Evolutionary conservation across 306 rosid genomes (phyloP).

Genomic region (Quercus gilva): DNA sequence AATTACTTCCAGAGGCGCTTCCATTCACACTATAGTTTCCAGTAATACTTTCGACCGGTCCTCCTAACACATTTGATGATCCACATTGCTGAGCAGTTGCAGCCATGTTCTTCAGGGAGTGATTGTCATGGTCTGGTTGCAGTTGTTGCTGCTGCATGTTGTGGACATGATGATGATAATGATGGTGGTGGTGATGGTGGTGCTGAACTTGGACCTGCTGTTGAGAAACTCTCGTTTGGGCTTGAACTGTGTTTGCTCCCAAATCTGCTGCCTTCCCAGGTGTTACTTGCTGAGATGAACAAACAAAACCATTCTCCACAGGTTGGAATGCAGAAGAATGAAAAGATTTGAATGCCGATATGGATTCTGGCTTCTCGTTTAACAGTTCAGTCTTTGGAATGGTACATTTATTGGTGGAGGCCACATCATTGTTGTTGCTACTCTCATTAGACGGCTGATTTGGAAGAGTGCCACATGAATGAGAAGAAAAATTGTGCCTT

Average conservation of each 20-base stretch:
- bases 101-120: constrained; percentile 25
- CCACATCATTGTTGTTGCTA: constrained; percentile 22
- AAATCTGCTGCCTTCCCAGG: constrained; percentile 22
- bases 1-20: constrained; percentile 42
- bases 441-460: constrained; percentile 24
- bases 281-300: constrained; percentile 34
- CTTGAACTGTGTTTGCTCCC: constrained; percentile 23
- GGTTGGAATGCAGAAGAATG: constrained; percentile 37
- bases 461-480: constrained; percentile 17
- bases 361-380: constrained; percentile 39
- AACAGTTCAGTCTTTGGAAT: constrained; percentile 38
- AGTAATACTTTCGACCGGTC: constrained; percentile 38
- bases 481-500: constrained; percentile 3
- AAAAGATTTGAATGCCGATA: constrained; percentile 32
- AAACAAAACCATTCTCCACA: constrained; percentile 28
- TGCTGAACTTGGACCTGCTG: constrained; percentile 42
- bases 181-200: constrained; percentile 41
- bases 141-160: constrained; percentile 23
- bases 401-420: constrained; percentile 33
- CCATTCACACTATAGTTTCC: constrained; percentile 35
- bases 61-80: constrained; percentile 39
- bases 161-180: constrained; percentile 40
- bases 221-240: constrained; percentile 34
- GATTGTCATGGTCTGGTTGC: constrained; percentile 26
- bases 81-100: constrained; percentile 39